Percentiles rank a stretch among this genome's conserved stretches.
Evolutionary conservation across 2,329 filamentous ascomycete species (phyloP).

Genomic region (Davidsoniella eucalypti): DNA sequence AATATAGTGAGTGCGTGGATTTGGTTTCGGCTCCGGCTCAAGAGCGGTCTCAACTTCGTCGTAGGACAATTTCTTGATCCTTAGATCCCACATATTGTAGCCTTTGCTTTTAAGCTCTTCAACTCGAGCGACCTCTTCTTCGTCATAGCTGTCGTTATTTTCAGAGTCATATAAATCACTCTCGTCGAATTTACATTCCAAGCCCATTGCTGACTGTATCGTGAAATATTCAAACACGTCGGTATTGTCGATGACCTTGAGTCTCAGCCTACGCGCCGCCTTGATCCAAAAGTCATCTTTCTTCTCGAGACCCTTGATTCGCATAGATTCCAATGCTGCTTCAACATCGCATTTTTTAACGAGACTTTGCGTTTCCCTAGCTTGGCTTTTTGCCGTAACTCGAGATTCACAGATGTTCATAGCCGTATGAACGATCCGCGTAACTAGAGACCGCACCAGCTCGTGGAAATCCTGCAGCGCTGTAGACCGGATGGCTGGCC

Average conservation of each 20-base stretch:
- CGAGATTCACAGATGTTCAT: slow-evolving; percentile 57
- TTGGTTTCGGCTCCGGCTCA: slow-evolving; percentile 16
- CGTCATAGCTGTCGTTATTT: slow-evolving; percentile 14
- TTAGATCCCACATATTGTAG: not conserved
- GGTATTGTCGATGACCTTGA: slow-evolving; percentile 29
- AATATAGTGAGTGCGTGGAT: not conserved
- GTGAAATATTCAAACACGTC: not conserved
- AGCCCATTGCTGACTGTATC: no score
- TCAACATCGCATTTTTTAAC: slow-evolving; percentile 26
- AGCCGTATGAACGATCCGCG: slow-evolving; percentile 50
- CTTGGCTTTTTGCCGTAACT: slow-evolving; percentile 32
- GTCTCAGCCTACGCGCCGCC: slow-evolving; percentile 31
- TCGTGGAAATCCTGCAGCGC: slow-evolving; percentile 62
- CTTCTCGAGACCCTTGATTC: slow-evolving; percentile 18
- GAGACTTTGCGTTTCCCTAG: slow-evolving; percentile 17
- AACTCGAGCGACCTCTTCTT: slow-evolving; percentile 12
- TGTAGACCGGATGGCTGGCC: slow-evolving; percentile 57
- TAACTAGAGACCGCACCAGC: slow-evolving; percentile 50
- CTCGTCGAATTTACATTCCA: slow-evolving; percentile 11
- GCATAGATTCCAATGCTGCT: slow-evolving; percentile 32
- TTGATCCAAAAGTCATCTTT: slow-evolving; percentile 30
- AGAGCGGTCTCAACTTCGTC: slow-evolving; percentile 28
- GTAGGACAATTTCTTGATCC: slow-evolving; percentile 23
- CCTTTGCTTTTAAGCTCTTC: not conserved
- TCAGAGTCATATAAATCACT: slow-evolving; percentile 11